phyloP scores from a whole-genome alignment of 2,329 filamentous ascomycete genomes.

The Rutstroemia sp. region DNA sequence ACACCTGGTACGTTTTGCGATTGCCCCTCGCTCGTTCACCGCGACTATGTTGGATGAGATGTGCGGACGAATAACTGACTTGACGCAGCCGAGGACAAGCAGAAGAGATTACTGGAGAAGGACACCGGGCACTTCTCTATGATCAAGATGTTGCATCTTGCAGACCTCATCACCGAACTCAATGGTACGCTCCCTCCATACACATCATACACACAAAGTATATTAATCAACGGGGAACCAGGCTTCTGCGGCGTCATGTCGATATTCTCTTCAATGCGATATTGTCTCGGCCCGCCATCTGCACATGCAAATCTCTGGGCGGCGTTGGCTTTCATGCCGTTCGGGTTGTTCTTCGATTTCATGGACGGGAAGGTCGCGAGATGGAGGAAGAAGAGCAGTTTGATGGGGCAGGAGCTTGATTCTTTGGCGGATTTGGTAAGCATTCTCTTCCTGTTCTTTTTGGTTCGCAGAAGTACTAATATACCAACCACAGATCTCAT shows the following conservation, averaged over 20 bases:
- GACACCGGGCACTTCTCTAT: constrained; percentile 69
- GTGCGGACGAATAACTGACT: constrained; percentile 12
- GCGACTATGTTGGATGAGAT: not conserved
- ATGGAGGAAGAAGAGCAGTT: constrained; percentile 92
- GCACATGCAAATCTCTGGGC: constrained; percentile 67
- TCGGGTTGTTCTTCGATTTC: constrained; percentile 95
- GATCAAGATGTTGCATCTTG: constrained; percentile 64
- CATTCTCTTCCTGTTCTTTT: not conserved
- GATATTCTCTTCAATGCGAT: constrained; percentile 88
- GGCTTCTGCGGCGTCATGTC: constrained; percentile 91
- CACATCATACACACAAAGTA: constrained; percentile 8
- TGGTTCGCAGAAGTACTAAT: not conserved
- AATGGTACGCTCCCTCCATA: constrained; percentile 48
- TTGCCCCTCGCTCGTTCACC: not conserved
- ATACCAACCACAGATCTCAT: constrained; percentile 68
- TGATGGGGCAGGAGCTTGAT: constrained; percentile 98
- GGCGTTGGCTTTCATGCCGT: constrained; percentile 80
- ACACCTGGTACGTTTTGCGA: constrained; percentile 35
- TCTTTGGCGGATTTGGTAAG: constrained; percentile 86
- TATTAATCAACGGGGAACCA: constrained; percentile 23
- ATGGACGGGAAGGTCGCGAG: constrained; percentile 95
- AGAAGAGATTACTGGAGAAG: constrained; percentile 63
- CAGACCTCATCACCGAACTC: constrained; percentile 77
- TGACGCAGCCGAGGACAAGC: constrained; percentile 60
- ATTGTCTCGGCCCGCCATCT: constrained; percentile 68